These are phyloP conservation scores for Hanseniaspora jakobsenii DNA, from an alignment of 805 yeast species.

Conservation along the genomic window DNA sequence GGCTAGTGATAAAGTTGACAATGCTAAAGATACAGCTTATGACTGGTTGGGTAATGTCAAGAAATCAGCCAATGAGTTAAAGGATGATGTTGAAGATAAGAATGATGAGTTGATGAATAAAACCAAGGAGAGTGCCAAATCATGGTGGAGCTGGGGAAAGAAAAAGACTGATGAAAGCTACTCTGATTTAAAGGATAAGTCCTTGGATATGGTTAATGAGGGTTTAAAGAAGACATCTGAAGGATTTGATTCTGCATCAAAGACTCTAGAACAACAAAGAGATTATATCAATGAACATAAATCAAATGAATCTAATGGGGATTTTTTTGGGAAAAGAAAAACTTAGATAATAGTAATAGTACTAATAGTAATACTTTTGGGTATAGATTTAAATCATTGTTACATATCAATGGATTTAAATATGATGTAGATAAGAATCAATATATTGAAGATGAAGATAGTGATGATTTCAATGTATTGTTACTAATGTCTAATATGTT, in stretches of 20 bases:
- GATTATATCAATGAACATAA: conserved; percentile 9
- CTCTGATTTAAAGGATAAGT: background rate
- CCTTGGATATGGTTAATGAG: conserved; percentile 8
- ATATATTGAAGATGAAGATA: conserved; percentile 3
- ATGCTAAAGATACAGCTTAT: conserved; percentile 28
- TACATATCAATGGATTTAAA: background rate
- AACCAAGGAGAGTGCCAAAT: background rate
- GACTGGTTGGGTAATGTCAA: conserved; percentile 20
- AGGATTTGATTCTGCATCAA: conserved; percentile 5
- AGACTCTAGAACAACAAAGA: conserved; percentile 11
- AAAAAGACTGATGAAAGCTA: background rate
- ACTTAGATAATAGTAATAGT: too few relatives aligned
- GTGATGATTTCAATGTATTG: conserved; percentile 4
- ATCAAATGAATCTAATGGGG: too few relatives aligned
- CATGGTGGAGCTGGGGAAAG: conserved; percentile 5
- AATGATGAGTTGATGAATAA: too few relatives aligned
- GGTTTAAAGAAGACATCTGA: background rate
- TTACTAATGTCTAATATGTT: conserved; percentile 3
- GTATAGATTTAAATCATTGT: too few relatives aligned
- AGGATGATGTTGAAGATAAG: conserved; percentile 17
- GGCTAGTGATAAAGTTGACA: too few relatives aligned
- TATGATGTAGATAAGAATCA: background rate
- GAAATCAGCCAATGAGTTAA: conserved; percentile 25
- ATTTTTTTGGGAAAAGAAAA: too few relatives aligned
- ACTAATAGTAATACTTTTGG: too few relatives aligned